Percentiles rank a stretch among this genome's conserved stretches.
Evolutionary conservation across 768 basidiomycete species (phyloP).

Genomic region (Lactarius tabidus): DNA sequence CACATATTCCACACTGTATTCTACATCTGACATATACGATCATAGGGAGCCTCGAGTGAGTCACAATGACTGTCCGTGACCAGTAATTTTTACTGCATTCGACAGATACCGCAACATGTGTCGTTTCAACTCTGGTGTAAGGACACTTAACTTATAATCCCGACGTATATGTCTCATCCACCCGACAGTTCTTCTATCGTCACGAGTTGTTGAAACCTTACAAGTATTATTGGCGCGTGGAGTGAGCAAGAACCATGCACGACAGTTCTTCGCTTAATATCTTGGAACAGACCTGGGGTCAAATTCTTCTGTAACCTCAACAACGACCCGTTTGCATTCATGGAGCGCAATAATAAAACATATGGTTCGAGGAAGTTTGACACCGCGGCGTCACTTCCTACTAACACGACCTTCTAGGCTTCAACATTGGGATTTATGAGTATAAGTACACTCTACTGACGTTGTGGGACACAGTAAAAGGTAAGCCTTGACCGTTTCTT

Average conservation of each 20-base stretch:
- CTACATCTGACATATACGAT: not conserved
- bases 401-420: slow-evolving; percentile 41
- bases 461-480: slow-evolving; percentile 71
- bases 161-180: not conserved
- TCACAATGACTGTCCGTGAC: not conserved
- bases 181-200: slow-evolving; percentile 68
- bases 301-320: slow-evolving; percentile 77
- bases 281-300: slow-evolving; percentile 56
- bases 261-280: not conserved
- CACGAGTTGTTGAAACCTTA: slow-evolving; percentile 73
- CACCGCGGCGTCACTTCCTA: not conserved
- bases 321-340: slow-evolving; percentile 62
- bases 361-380: slow-evolving; percentile 50
- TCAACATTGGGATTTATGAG: slow-evolving; percentile 75
- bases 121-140: slow-evolving; percentile 46
- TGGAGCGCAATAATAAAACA: slow-evolving; percentile 75
- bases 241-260: slow-evolving; percentile 45
- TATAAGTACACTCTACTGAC: slow-evolving; percentile 77
- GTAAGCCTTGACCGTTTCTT: slow-evolving; percentile 32
- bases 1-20: not conserved
- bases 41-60: slow-evolving; percentile 18
- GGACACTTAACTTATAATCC: slow-evolving; percentile 13
- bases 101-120: slow-evolving; percentile 47
- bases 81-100: not conserved
- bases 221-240: slow-evolving; percentile 87